A percentile compares a stretch with the other conserved stretches of the same genome.
Evolutionary conservation across 2,329 filamentous ascomycete genomes (phyloP).

Genomic region (Cercospora beticola): DNA sequence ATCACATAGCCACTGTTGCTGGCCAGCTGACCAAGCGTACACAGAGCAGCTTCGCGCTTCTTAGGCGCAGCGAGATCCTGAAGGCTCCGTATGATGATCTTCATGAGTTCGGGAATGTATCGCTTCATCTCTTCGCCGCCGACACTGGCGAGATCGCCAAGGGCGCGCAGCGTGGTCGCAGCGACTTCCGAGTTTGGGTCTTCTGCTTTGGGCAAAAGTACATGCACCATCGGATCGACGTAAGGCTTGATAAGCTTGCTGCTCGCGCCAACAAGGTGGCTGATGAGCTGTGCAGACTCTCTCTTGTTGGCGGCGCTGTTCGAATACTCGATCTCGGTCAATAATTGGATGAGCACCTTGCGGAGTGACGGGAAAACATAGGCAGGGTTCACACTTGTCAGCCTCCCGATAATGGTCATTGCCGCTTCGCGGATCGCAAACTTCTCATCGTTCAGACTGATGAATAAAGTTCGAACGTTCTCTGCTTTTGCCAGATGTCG

Average conservation of each 20-base stretch:
- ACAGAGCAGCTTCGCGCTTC: constrained; percentile 88
- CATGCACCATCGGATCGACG: constrained; percentile 92
- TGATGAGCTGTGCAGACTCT: constrained; percentile 90
- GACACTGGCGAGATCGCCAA: constrained; percentile 90
- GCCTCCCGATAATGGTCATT: constrained; percentile 91
- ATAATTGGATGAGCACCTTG: constrained; percentile 91
- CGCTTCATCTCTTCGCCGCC: constrained; percentile 90
- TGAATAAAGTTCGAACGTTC: constrained; percentile 92
- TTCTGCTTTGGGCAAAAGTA: constrained; percentile 87
- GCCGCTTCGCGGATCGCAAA: constrained; percentile 92
- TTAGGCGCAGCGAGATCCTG: constrained; percentile 89
- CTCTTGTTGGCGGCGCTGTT: constrained; percentile 93
- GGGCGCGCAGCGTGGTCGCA: constrained; percentile 89
- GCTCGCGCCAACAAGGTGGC: constrained; percentile 87
- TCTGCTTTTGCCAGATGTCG: constrained; percentile 95
- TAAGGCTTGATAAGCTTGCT: constrained; percentile 93
- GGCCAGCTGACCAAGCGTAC: constrained; percentile 85
- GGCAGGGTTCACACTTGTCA: constrained; percentile 88
- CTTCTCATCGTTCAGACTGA: constrained; percentile 91
- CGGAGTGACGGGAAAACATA: constrained; percentile 95
- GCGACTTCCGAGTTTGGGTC: constrained; percentile 85
- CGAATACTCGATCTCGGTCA: constrained; percentile 94
- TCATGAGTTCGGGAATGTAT: constrained; percentile 91
- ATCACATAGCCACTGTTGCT: constrained; percentile 98
- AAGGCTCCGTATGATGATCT: constrained; percentile 86